Percentiles rank a stretch among this genome's conserved stretches.
Evolutionary conservation across 2,329 filamentous ascomycete genomes (phyloP).

Genomic region (Pseudogymnoascus sp.): DNA sequence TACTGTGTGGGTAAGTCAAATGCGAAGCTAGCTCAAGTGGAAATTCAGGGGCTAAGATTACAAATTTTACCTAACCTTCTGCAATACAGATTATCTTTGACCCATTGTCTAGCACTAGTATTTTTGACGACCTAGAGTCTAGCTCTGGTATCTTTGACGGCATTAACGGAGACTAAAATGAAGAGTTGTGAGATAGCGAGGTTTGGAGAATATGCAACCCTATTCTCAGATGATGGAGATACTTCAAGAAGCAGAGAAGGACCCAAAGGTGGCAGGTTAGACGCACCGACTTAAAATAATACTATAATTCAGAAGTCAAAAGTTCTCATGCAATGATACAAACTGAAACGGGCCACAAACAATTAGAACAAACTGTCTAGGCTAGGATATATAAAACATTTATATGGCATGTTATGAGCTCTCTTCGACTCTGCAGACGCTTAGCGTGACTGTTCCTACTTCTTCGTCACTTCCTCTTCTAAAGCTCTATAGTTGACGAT

Average conservation of each 20-base stretch:
- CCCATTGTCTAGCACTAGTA: not conserved
- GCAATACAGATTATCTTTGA: not conserved
- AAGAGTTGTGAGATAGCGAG: no score
- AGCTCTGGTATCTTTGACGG: not conserved
- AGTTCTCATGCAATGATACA: not conserved
- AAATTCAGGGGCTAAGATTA: not conserved
- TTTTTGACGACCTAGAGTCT: not conserved
- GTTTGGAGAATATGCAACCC: no score
- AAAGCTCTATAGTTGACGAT: no score
- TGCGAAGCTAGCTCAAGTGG: not conserved
- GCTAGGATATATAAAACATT: no score
- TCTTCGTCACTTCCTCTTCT: no score
- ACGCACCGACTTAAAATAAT: not conserved
- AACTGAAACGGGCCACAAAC: not conserved
- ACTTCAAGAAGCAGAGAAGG: not conserved
- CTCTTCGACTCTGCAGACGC: no score
- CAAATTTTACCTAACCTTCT: not conserved
- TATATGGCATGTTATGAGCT: no score
- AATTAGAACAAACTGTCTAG: no score
- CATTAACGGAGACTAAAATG: no score
- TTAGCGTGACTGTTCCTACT: no score
- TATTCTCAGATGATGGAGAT: not conserved
- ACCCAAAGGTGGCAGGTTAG: not conserved
- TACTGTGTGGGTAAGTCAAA: not conserved
- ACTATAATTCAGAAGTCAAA: not conserved